Percentiles rank a stretch among this genome's conserved stretches.
phyloP scores from a whole-genome alignment of 768 basidiomycete species.

The Xanthoconium stramineum region DNA sequence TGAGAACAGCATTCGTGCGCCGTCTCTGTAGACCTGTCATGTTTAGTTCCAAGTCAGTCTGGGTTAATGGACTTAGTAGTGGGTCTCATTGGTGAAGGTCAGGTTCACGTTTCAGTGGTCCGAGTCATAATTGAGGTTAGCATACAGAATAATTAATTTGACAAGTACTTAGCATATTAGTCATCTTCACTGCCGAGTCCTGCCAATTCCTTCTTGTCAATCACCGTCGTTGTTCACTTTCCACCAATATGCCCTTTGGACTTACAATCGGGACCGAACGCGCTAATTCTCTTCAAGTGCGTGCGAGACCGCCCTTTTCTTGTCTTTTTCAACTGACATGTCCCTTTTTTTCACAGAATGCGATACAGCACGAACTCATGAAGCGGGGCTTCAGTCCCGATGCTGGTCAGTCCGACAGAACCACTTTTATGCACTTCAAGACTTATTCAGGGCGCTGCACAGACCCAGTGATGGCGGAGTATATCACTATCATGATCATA shows the following conservation, averaged over 20 bases:
- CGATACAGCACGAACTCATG: constrained; percentile 79
- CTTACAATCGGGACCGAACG: constrained; percentile 79
- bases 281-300: constrained; percentile 65
- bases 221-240: constrained; percentile 25
- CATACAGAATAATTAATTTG: constrained; percentile 4
- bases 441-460: constrained; percentile 6
- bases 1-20: neutral
- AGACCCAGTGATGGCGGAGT: constrained; percentile 93
- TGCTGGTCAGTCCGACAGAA: constrained; percentile 49
- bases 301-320: constrained; percentile 10
- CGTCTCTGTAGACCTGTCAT: neutral
- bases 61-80: neutral
- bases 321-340: constrained; percentile 11
- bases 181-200: constrained; percentile 17
- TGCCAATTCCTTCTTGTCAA: constrained; percentile 26
- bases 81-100: neutral
- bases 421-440: constrained; percentile 3
- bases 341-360: constrained; percentile 44
- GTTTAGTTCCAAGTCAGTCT: neutral
- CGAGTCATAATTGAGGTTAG: neutral
- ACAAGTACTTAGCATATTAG: constrained; percentile 24
- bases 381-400: constrained; percentile 72
- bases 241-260: constrained; percentile 60
- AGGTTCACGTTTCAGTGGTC: neutral
- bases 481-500: constrained; percentile 93